phyloP scores from a whole-genome alignment of 768 basidiomycete genomes.

The Termitomyces sp. region DNA sequence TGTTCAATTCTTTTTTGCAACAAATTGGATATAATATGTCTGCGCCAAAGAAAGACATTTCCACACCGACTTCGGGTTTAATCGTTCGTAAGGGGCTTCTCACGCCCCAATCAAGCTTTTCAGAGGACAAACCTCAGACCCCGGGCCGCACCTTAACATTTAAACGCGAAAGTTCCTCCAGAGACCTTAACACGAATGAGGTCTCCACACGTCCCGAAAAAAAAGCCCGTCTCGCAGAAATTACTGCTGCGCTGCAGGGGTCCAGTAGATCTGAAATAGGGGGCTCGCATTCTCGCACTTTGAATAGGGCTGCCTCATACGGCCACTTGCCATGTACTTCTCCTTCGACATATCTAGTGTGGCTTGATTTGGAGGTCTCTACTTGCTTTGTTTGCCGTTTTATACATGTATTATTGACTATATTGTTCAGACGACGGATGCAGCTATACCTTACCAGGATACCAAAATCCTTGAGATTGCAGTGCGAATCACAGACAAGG shows the following conservation, averaged over 20 bases:
- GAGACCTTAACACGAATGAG: neutral
- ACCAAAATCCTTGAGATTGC: slow-evolving; percentile 5
- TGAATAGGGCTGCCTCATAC: neutral
- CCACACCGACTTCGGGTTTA: neutral
- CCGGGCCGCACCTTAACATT: neutral
- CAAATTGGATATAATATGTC: neutral
- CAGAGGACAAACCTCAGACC: neutral
- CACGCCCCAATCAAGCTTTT: neutral
- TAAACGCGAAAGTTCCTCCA: neutral
- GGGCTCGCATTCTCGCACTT: neutral
- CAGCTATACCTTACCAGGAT: neutral
- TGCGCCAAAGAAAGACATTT: neutral
- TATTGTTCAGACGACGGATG: neutral
- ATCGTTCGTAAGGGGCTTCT: neutral
- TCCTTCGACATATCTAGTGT: neutral
- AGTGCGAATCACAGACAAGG: slow-evolving; percentile 5
- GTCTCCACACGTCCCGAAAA: neutral
- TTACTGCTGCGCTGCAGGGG: neutral
- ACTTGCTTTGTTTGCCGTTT: neutral
- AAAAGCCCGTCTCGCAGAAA: neutral
- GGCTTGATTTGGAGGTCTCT: neutral
- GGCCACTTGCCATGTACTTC: neutral
- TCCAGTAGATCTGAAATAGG: neutral
- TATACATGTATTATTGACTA: neutral
- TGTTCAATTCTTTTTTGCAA: neutral